Conservation (phyloP, 345 rosid species). For the Rhodamnia rubescens region DNA sequence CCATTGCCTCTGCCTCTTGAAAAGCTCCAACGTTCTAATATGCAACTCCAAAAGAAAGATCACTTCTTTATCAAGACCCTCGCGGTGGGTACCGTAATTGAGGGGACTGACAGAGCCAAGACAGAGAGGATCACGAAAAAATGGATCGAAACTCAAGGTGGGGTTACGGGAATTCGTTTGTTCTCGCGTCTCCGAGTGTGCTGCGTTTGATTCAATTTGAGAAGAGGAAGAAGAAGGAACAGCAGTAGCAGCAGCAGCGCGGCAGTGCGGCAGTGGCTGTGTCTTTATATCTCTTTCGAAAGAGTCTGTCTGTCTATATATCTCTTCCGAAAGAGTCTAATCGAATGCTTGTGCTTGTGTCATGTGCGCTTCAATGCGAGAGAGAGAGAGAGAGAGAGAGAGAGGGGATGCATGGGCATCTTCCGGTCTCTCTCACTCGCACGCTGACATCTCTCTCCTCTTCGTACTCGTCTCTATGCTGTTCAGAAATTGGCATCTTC, state of each 20-base stretch:
- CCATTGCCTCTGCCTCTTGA: not conserved
- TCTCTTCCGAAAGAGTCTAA: not conserved
- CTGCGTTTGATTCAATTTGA: not conserved
- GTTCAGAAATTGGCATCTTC: not conserved
- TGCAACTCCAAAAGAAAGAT: not conserved
- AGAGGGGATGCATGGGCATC: slow-evolving; percentile 7
- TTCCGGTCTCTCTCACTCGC: slow-evolving; percentile 24
- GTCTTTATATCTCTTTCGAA: not conserved
- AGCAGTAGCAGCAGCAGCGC: not conserved
- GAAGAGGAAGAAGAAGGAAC: not conserved
- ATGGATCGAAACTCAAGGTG: not conserved
- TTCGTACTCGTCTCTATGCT: not conserved
- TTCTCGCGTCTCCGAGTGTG: not conserved
- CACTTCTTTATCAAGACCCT: not conserved
- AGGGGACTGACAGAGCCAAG: not conserved
- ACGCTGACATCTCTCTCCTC: slow-evolving; percentile 8
- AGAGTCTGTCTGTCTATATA: not conserved
- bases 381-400: not conserved
- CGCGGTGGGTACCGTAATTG: not conserved
- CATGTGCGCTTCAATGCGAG: not conserved
- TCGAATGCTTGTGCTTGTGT: not conserved
- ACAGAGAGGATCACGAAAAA: not conserved
- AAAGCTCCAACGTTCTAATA: not conserved
- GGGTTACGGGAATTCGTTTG: not conserved
- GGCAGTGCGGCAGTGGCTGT: not conserved